A percentile compares a stretch with the other conserved stretches of the same genome.
Evolutionary conservation across 441 rosid species (phyloP).

Genomic region (Iberis amara): DNA sequence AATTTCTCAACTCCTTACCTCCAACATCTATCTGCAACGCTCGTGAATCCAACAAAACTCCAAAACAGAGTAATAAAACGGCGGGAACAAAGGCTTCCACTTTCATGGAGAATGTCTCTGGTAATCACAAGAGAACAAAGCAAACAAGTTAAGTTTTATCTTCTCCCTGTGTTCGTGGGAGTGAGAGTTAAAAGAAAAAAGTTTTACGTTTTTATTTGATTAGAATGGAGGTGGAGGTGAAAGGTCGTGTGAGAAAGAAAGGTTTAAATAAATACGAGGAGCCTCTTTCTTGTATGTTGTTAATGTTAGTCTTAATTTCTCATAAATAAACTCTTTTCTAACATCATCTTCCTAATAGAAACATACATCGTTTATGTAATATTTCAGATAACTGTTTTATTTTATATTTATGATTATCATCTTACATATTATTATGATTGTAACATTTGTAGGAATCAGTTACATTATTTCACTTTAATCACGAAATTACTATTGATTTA

Average conservation of each 20-base stretch:
- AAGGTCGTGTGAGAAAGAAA: conserved; percentile 34
- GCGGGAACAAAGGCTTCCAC: conserved; percentile 21
- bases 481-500: too few species aligned
- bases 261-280: conserved; percentile 31
- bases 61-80: conserved; percentile 22
- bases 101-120: conserved; percentile 26
- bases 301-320: too few species aligned
- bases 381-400: too few species aligned
- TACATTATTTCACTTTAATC: too few species aligned
- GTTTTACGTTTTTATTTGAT: conserved; percentile 16
- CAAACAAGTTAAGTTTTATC: background rate
- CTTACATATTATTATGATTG: too few species aligned
- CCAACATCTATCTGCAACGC: conserved; percentile 3
- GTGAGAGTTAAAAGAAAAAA: too few species aligned
- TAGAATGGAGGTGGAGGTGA: conserved; percentile 24
- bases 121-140: conserved; percentile 2
- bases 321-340: too few species aligned
- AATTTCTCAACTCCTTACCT: conserved; percentile 25
- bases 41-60: conserved; percentile 2
- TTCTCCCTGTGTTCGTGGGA: too few species aligned
- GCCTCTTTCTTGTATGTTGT: conserved; percentile 13
- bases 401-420: too few species aligned
- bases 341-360: too few species aligned
- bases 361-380: too few species aligned
- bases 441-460: too few species aligned